Percentiles rank a stretch among this genome's conserved stretches.
These are phyloP conservation scores for Daedalea quercina DNA, from an alignment of 768 basidiomycete species.

Conservation along the genomic window DNA sequence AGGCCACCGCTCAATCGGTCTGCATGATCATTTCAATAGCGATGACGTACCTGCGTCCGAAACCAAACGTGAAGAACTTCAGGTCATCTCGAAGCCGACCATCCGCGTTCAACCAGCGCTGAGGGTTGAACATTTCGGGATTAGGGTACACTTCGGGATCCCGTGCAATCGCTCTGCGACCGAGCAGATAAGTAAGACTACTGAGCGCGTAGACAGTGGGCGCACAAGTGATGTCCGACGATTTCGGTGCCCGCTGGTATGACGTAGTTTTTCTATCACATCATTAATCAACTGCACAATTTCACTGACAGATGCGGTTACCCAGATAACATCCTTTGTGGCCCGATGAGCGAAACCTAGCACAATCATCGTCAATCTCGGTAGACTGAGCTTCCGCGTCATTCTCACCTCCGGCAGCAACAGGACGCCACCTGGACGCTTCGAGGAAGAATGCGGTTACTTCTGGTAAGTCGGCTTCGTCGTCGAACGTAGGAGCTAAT, in stretches of 20 bases:
- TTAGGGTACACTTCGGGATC: slow-evolving; percentile 28
- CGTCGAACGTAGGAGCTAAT: slow-evolving; percentile 36
- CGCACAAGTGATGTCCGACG: slow-evolving; percentile 32
- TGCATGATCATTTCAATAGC: background rate
- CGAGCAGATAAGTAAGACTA: background rate
- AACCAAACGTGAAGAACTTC: slow-evolving; percentile 28
- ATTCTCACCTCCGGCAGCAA: slow-evolving; percentile 25
- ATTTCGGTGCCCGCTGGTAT: slow-evolving; percentile 35
- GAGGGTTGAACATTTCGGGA: slow-evolving; percentile 25
- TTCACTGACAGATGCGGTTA: slow-evolving; percentile 10
- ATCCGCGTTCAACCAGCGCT: slow-evolving; percentile 26
- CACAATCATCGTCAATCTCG: slow-evolving; percentile 4
- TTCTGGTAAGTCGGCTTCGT: slow-evolving; percentile 28
- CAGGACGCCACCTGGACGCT: slow-evolving; percentile 35
- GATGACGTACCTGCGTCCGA: slow-evolving; percentile 26
- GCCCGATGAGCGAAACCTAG: slow-evolving; percentile 61
- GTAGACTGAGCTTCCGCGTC: background rate
- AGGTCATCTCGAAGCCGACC: slow-evolving; percentile 23
- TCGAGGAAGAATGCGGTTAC: slow-evolving; percentile 36
- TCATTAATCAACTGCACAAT: background rate
- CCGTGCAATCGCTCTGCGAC: slow-evolving; percentile 23
- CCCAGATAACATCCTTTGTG: slow-evolving; percentile 59
- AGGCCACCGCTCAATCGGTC: background rate
- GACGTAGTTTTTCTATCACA: slow-evolving; percentile 25
- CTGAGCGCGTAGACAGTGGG: background rate